Evolutionary conservation across 73 alveolate species (phyloP).

Genomic region (Paramecium biaurelia): DNA sequence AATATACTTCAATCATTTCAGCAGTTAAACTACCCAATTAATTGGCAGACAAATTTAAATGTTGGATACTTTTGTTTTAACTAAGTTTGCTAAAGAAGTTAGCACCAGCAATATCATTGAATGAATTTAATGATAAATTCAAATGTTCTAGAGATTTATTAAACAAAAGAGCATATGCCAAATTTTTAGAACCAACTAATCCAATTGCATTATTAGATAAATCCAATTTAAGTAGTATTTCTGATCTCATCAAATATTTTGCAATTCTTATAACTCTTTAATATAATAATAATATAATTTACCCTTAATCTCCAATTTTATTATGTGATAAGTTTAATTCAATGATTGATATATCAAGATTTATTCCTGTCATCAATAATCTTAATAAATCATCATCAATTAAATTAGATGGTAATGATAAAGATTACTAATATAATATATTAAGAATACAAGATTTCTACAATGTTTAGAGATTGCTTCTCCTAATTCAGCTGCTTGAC

Average conservation of each 20-base stretch:
- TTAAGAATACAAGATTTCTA: slow-evolving; percentile 22
- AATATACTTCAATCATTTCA: slow-evolving; percentile 41
- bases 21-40: slow-evolving; percentile 66
- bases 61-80: slow-evolving; percentile 67
- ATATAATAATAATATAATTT: neutral
- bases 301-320: slow-evolving; percentile 81
- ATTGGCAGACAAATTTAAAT: slow-evolving; percentile 74
- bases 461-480: slow-evolving; percentile 63
- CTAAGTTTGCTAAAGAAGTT: slow-evolving; percentile 75
- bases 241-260: slow-evolving; percentile 72
- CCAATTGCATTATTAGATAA: slow-evolving; percentile 79
- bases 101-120: slow-evolving; percentile 85
- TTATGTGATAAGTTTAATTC: slow-evolving; percentile 83
- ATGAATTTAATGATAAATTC: slow-evolving; percentile 74
- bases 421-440: neutral
- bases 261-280: slow-evolving; percentile 78
- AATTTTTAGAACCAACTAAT: slow-evolving; percentile 81
- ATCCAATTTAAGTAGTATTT: slow-evolving; percentile 73
- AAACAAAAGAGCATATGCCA: slow-evolving; percentile 77
- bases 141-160: slow-evolving; percentile 72
- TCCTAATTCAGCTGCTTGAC: slow-evolving; percentile 70
- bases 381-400: slow-evolving; percentile 68
- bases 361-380: slow-evolving; percentile 63
- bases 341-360: slow-evolving; percentile 66
- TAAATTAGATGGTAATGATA: slow-evolving; percentile 64